phyloP scores from a whole-genome alignment of 768 basidiomycete species.

The Boletus bicolor region DNA sequence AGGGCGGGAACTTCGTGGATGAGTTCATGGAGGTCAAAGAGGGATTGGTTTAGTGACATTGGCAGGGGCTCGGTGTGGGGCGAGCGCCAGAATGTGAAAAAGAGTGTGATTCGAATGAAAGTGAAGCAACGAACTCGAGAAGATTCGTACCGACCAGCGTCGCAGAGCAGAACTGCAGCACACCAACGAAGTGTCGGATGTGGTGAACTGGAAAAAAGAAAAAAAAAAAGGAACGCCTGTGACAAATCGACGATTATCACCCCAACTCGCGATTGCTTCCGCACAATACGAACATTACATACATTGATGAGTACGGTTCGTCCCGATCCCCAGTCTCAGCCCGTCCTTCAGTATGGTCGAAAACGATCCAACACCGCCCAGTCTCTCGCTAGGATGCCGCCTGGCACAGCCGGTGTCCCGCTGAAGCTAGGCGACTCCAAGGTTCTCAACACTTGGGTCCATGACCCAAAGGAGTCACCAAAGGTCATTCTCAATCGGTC shows the following conservation, averaged over 20 bases:
- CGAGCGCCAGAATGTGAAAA: conserved; percentile 7
- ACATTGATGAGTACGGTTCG: conserved; percentile 54
- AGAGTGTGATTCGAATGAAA: conserved; percentile 25
- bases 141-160: conserved; percentile 15
- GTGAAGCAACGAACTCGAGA: neutral
- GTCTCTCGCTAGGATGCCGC: conserved; percentile 53
- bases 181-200: neutral
- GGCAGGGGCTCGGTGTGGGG: neutral
- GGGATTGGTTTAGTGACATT: conserved; percentile 13
- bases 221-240: neutral
- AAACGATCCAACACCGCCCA: conserved; percentile 75
- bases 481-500: conserved; percentile 67
- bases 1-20: conserved; percentile 15
- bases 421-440: conserved; percentile 62
- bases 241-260: neutral
- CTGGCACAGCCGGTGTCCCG: conserved; percentile 31
- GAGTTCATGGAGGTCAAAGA: conserved; percentile 14
- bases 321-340: conserved; percentile 54
- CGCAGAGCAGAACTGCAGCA: conserved; percentile 1
- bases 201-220: conserved; percentile 1
- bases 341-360: conserved; percentile 47
- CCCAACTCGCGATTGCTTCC: neutral
- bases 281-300: neutral
- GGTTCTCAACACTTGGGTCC: conserved; percentile 69
- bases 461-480: conserved; percentile 59